These are phyloP conservation scores for Hyphodiscus hymeniophilus DNA, from an alignment of 495 filamentous ascomycete genomes.

Conservation along the genomic window DNA sequence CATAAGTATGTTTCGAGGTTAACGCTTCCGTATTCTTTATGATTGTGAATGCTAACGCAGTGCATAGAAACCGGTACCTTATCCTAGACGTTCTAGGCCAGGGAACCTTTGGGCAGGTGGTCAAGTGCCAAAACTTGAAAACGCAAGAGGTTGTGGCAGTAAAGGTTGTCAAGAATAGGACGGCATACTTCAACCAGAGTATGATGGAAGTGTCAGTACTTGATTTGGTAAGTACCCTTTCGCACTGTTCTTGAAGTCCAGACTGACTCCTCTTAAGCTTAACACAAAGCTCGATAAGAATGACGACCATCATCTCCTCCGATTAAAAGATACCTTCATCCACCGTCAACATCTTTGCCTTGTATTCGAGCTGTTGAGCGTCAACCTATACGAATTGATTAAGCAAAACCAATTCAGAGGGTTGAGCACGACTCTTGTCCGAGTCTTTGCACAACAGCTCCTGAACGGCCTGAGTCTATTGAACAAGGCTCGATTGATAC, in stretches of 20 bases:
- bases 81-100: slow-evolving; percentile 98
- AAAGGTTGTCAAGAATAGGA: slow-evolving; percentile 99
- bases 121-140: slow-evolving; percentile 98
- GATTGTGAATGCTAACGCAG: slow-evolving; percentile 21
- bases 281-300: slow-evolving; percentile 99
- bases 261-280: slow-evolving; percentile 43
- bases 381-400: slow-evolving; percentile 97
- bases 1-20: slow-evolving; percentile 65
- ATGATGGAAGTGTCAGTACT: slow-evolving; percentile 99
- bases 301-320: slow-evolving; percentile 93
- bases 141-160: slow-evolving; percentile 98
- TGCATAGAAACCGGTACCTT: slow-evolving; percentile 80
- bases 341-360: slow-evolving; percentile 96
- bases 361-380: slow-evolving; percentile 94
- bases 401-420: slow-evolving; percentile 99
- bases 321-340: slow-evolving; percentile 97
- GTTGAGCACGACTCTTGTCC: slow-evolving; percentile 91
- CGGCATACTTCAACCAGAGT: slow-evolving; percentile 99
- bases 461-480: slow-evolving; percentile 85
- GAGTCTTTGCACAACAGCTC: slow-evolving; percentile 96
- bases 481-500: slow-evolving; percentile 95
- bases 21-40: slow-evolving; percentile 9
- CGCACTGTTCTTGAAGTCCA: not conserved
- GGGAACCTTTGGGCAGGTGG: slow-evolving; percentile 98
- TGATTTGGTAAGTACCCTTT: slow-evolving; percentile 62